Conservation (phyloP, 2,329 filamentous ascomycete species). For the Claviceps fusiformis region DNA sequence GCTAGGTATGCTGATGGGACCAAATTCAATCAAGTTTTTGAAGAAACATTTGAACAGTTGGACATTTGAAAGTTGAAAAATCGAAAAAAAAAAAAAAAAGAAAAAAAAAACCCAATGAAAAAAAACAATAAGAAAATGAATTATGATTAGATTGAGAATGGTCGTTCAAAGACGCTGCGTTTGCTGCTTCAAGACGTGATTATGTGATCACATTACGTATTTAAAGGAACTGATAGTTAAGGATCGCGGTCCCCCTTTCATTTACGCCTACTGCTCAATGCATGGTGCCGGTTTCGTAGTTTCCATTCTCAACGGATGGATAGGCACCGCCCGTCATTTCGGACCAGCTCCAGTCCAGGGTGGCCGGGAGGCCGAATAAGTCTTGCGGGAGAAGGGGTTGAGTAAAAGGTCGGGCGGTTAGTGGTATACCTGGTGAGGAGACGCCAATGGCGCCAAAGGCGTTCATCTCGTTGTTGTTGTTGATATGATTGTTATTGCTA, state of each 20-base stretch:
- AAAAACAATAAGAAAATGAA: no score
- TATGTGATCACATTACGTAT: no score
- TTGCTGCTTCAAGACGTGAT: no score
- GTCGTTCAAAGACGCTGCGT: no score
- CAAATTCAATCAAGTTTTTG: no score
- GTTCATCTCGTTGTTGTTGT: slow-evolving; percentile 18
- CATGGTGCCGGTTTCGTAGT: slow-evolving; percentile 19
- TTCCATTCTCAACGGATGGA: slow-evolving; percentile 50
- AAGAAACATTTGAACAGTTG: no score
- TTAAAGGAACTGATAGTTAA: no score
- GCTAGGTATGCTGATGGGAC: no score
- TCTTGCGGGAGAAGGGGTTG: slow-evolving; percentile 87
- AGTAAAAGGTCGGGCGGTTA: slow-evolving; percentile 40
- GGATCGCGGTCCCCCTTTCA: not conserved
- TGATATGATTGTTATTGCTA: not conserved
- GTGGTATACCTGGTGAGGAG: slow-evolving; percentile 6
- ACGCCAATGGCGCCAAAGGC: slow-evolving; percentile 25
- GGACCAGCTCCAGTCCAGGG: slow-evolving; percentile 76
- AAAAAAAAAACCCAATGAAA: no score
- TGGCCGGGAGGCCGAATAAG: slow-evolving; percentile 92
- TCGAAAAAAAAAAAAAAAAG: not conserved
- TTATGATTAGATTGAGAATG: no score
- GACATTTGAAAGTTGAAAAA: no score
- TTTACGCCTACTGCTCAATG: not conserved
- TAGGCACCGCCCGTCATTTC: slow-evolving; percentile 55